A percentile compares a stretch with the other conserved stretches of the same genome.
These are phyloP conservation scores for Aspergillus sp. DNA, from an alignment of 2,329 filamentous ascomycete genomes.

Conservation along the genomic window DNA sequence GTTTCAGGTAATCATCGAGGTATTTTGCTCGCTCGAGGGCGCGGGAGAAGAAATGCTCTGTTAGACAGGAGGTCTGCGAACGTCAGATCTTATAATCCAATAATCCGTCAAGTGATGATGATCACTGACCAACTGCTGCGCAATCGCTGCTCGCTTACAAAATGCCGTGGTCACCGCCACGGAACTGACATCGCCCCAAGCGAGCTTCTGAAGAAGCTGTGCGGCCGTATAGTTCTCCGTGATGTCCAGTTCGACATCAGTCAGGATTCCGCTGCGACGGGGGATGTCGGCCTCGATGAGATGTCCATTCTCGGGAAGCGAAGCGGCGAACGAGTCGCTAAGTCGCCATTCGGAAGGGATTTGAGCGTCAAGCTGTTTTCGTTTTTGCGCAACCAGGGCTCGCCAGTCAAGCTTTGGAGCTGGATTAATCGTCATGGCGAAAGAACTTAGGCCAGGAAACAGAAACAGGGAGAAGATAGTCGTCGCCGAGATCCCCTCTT, in stretches of 20 bases:
- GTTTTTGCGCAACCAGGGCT: conserved; percentile 25
- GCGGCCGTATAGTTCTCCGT: conserved; percentile 35
- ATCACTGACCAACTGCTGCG: conserved; percentile 32
- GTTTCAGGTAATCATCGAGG: conserved; percentile 35
- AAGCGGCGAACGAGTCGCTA: conserved; percentile 6
- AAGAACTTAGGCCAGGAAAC: too few relatives aligned
- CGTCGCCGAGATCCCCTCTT: too few relatives aligned
- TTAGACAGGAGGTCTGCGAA: conserved; percentile 33
- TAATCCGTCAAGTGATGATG: too few relatives aligned
- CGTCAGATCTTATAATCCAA: background rate
- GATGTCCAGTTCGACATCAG: conserved; percentile 47
- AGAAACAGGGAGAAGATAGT: too few relatives aligned
- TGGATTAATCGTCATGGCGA: conserved; percentile 11
- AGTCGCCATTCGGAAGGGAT: conserved; percentile 38
- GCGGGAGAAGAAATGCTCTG: conserved; percentile 37
- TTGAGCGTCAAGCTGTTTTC: conserved; percentile 27
- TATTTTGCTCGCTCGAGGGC: conserved; percentile 37
- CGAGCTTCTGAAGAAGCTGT: conserved; percentile 20
- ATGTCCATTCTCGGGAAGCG: conserved; percentile 9
- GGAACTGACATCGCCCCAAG: conserved; percentile 19
- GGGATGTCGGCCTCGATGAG: conserved; percentile 23
- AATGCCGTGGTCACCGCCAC: conserved; percentile 34
- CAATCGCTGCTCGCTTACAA: conserved; percentile 39
- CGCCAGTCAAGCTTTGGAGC: conserved; percentile 17
- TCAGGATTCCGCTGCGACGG: conserved; percentile 44